Base-by-base conservation (phyloP, 2,329 filamentous ascomycete species). In the Calonectria pseudoreteaudii region DNA sequence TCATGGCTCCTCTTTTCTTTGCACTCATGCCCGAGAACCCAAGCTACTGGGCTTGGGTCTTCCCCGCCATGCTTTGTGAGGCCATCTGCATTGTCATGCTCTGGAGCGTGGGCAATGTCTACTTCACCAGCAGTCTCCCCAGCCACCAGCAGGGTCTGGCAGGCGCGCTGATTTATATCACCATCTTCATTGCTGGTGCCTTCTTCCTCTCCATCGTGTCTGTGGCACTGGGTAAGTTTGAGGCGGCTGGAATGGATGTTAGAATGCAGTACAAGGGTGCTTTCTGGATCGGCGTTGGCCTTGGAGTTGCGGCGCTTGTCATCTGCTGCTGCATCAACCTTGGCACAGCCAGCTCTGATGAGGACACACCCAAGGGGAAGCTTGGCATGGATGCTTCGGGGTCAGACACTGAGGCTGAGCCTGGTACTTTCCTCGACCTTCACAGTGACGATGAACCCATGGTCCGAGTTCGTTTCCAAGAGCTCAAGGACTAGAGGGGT, bases 41-140 rank as follows among this genome's bases (percentile, higher is more conserved):
- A 1, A 88, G 85, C 73, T 90, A 91, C 83, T 94, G 92, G 92
- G 87, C 89, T 0, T 93, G 87, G 80, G 86, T 92, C 9, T 92
- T 94, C 77, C 90, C 91, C 0, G 83, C 87, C 18, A 90, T 90
- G 88, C 83, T 90, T 20, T 89, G 88, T 70, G 89, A 88, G 28
- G 93, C 92, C 0, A 84, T 92, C n/a, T 91, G 90, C 7, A 90
- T 94, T 67, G 92, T 94, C 76, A 87, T 93, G 56, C 89, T 90
- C 18, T 93, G 90, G 84, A 93, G 90, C 69, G 86, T 93, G 1
- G 87, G 91, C 28, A 93, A 91, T 75, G 89, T 94, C 66, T 94
- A 93, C 81, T 89, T 93, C 71, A 93, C 91, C 0, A 93, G 91
- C 0, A 89, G 86, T 18, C 81, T 93, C 49, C 91, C 91, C 0